Evolutionary conservation across 257 asterid genomes (phyloP).

Genomic region (Solanum virginianum): DNA sequence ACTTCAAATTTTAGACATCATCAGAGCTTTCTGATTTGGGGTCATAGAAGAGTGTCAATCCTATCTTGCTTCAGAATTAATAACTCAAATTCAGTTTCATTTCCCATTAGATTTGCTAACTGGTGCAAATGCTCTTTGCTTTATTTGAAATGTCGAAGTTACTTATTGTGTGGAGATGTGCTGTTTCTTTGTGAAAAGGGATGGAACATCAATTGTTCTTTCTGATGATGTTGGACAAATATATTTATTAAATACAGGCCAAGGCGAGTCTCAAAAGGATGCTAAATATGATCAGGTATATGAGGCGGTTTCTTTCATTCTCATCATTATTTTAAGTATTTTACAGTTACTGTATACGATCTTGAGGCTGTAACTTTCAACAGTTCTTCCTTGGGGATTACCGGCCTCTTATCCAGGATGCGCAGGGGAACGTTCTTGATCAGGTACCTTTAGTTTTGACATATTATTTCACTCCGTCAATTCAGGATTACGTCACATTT

Average conservation of each 20-base stretch:
- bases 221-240: constrained; percentile 97
- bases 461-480: not conserved
- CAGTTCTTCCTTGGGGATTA: constrained; percentile 99
- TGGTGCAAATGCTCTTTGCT: not conserved
- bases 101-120: not conserved
- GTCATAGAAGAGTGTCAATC: not conserved
- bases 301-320: not conserved
- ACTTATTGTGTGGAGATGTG: constrained; percentile 1
- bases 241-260: constrained; percentile 87
- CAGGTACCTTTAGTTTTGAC: constrained; percentile 40
- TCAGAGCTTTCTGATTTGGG: not conserved
- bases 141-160: not conserved
- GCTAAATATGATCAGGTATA: constrained; percentile 97
- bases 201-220: constrained; percentile 96
- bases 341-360: not conserved
- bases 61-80: not conserved
- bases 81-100: not conserved
- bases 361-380: constrained; percentile 21
- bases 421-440: constrained; percentile 75
- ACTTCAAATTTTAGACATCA: not conserved
- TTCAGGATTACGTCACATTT: not conserved
- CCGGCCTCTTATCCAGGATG: constrained; percentile 80
- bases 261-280: constrained; percentile 94
- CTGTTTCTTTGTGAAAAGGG: constrained; percentile 48
- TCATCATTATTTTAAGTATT: not conserved